A percentile compares a stretch with the other conserved stretches of the same genome.
Evolutionary conservation across 768 basidiomycete species (phyloP).

Genomic region (Amanita exitialis): DNA sequence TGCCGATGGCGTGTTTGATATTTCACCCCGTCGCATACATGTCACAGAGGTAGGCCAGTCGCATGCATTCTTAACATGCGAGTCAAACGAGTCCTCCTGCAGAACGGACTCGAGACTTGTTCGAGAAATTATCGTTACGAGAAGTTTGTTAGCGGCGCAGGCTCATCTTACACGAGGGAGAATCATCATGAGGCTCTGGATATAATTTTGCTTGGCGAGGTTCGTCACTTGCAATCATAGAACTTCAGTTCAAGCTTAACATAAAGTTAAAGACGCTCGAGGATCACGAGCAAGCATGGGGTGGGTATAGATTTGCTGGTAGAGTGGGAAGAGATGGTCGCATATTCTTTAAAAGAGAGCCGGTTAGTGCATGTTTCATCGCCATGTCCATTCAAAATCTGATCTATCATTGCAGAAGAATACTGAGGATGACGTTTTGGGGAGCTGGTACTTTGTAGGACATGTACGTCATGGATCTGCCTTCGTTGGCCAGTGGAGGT

Average conservation of each 20-base stretch:
- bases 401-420: constrained; percentile 24
- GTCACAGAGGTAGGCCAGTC: constrained; percentile 9
- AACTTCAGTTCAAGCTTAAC: constrained; percentile 6
- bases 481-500: constrained; percentile 46
- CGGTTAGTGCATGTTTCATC: constrained; percentile 29
- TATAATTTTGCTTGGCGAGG: constrained; percentile 31
- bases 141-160: constrained; percentile 11
- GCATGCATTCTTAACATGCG: background rate
- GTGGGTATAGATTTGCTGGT: constrained; percentile 51
- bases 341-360: constrained; percentile 51
- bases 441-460: constrained; percentile 51
- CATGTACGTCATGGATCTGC: constrained; percentile 35
- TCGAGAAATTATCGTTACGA: constrained; percentile 17
- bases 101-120: constrained; percentile 10
- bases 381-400: background rate
- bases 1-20: constrained; percentile 9
- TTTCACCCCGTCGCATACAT: constrained; percentile 7
- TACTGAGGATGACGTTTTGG: constrained; percentile 26
- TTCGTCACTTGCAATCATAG: constrained; percentile 13
- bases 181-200: constrained; percentile 17
- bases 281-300: constrained; percentile 55
- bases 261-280: constrained; percentile 32
- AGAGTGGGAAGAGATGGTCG: constrained; percentile 48
- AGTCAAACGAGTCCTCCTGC: background rate
- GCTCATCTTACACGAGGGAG: constrained; percentile 1